phyloP scores from a whole-genome alignment of 129 eudicot genomes.

The Saussurea involucrata region DNA sequence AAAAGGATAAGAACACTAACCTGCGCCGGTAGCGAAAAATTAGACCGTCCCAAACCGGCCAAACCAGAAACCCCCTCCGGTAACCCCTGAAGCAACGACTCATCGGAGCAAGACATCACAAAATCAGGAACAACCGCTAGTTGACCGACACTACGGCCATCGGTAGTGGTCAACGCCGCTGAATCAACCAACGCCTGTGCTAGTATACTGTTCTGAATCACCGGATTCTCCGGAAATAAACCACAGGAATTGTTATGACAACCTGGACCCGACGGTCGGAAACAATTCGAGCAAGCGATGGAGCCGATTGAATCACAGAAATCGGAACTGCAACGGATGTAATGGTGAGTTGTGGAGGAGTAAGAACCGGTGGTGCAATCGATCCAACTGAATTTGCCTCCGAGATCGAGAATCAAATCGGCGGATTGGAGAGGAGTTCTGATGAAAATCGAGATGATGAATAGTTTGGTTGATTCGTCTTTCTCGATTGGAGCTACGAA shows the following conservation, averaged over 20 bases:
- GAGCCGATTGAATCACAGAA: constrained; percentile 28
- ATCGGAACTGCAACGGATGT: constrained; percentile 25
- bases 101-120: constrained; percentile 37
- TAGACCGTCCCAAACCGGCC: constrained; percentile 39
- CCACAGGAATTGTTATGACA: constrained; percentile 39
- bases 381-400: constrained; percentile 41
- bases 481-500: constrained; percentile 39
- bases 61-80: constrained; percentile 30
- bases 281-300: constrained; percentile 28
- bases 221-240: constrained; percentile 42
- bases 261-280: constrained; percentile 28
- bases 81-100: constrained; percentile 27
- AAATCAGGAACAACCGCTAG: constrained; percentile 29
- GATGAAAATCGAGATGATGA: constrained; percentile 39
- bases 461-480: constrained; percentile 34
- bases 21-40: constrained; percentile 41
- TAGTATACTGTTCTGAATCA: constrained; percentile 10
- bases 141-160: constrained; percentile 17
- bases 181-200: constrained; percentile 32
- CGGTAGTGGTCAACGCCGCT: constrained; percentile 24
- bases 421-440: constrained; percentile 53
- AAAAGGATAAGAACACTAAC: constrained; percentile 16
- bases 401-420: constrained; percentile 45
- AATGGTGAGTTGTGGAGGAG: constrained; percentile 36
- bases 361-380: constrained; percentile 36